phyloP scores from a whole-genome alignment of 2,329 filamentous ascomycete genomes.

The Penicillium sp. region DNA sequence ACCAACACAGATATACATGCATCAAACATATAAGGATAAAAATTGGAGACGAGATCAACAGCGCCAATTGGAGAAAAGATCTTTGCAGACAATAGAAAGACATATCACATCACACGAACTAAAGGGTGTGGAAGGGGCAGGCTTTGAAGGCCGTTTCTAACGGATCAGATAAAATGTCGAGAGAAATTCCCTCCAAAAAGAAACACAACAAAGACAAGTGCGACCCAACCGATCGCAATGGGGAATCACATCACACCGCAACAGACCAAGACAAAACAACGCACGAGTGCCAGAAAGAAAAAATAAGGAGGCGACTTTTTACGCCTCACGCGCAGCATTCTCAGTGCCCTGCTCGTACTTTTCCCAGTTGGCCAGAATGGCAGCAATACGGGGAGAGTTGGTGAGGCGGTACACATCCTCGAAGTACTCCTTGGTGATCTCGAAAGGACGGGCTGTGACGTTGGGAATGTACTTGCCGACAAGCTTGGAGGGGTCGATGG shows the following conservation, averaged over 20 bases:
- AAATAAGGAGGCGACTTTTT: neutral
- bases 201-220: slow-evolving; percentile 3
- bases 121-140: slow-evolving; percentile 1
- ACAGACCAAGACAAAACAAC: slow-evolving; percentile 6
- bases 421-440: slow-evolving; percentile 97
- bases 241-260: slow-evolving; percentile 13
- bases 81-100: slow-evolving; percentile 3
- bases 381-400: slow-evolving; percentile 58
- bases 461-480: slow-evolving; percentile 99
- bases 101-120: slow-evolving; percentile 23
- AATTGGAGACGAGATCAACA: slow-evolving; percentile 5
- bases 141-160: too few relatives aligned
- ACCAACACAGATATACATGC: slow-evolving; percentile 16
- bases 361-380: slow-evolving; percentile 74
- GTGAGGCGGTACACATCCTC: slow-evolving; percentile 96
- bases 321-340: slow-evolving; percentile 13
- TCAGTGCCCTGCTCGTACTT: slow-evolving; percentile 52
- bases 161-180: too few relatives aligned
- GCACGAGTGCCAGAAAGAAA: neutral
- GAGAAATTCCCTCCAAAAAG: neutral
- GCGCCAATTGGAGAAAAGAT: slow-evolving; percentile 10
- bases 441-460: slow-evolving; percentile 92
- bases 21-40: slow-evolving; percentile 2
- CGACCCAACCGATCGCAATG: slow-evolving; percentile 5
- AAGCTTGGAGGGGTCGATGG: slow-evolving; percentile 92